Evolutionary conservation across 2,329 filamentous ascomycete species (phyloP).

Genomic region (Stylonectria norvegica): DNA sequence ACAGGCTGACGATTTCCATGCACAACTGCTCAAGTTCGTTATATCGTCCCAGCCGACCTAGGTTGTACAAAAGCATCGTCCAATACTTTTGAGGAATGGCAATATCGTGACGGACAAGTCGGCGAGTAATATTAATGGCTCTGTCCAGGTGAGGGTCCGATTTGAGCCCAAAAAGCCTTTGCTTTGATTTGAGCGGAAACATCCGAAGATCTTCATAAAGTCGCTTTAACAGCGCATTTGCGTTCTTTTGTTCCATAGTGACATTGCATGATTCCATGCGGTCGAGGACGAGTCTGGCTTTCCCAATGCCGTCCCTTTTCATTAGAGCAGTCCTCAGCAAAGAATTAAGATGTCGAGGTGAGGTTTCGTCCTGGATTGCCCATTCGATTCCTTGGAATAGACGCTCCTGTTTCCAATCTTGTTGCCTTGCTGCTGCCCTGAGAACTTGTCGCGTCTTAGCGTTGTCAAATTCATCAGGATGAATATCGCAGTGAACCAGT

Average conservation of each 20-base stretch:
- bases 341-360: slow-evolving; percentile 24
- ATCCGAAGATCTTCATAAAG: slow-evolving; percentile 28
- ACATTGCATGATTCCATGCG: slow-evolving; percentile 32
- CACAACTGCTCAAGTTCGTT: slow-evolving; percentile 44
- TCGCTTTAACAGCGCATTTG: slow-evolving; percentile 23
- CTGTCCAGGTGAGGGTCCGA: slow-evolving; percentile 26
- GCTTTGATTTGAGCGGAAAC: slow-evolving; percentile 20
- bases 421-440: slow-evolving; percentile 28
- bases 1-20: slow-evolving; percentile 41
- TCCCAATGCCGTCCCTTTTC: slow-evolving; percentile 13
- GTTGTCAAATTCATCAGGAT: slow-evolving; percentile 55
- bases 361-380: slow-evolving; percentile 16
- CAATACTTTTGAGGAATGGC: slow-evolving; percentile 39
- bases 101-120: slow-evolving; percentile 30
- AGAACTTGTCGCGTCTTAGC: slow-evolving; percentile 38
- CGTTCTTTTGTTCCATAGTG: slow-evolving; percentile 27
- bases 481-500: slow-evolving; percentile 48
- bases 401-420: slow-evolving; percentile 40
- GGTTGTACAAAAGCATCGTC: slow-evolving; percentile 41
- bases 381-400: slow-evolving; percentile 43
- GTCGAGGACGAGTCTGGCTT: slow-evolving; percentile 28
- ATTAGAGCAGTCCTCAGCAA: slow-evolving; percentile 12
- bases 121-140: slow-evolving; percentile 30
- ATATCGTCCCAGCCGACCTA: slow-evolving; percentile 43
- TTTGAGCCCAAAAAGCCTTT: slow-evolving; percentile 9